Conservation (phyloP, 441 rosid genomes). For the Jatropha podagrica region DNA sequence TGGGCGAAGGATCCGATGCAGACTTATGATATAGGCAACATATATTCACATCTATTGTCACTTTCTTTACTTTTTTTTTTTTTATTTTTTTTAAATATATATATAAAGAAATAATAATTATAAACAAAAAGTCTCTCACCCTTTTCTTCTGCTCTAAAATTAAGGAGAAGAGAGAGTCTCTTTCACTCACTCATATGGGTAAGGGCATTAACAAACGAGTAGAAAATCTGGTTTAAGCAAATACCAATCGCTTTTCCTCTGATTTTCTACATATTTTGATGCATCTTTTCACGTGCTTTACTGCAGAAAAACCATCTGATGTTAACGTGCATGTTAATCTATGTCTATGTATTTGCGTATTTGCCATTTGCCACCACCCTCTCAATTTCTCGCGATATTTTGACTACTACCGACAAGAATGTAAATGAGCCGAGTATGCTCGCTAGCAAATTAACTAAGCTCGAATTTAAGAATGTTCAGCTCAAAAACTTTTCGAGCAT, state of each 20-base stretch:
- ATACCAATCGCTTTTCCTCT: slow-evolving; percentile 24
- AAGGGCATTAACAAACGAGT: no score
- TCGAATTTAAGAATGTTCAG: no score
- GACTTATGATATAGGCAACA: slow-evolving; percentile 24
- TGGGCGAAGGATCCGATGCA: slow-evolving; percentile 87
- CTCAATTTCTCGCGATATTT: slow-evolving; percentile 13
- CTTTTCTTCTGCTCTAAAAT: slow-evolving; percentile 14
- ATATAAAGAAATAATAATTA: neutral
- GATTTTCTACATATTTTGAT: slow-evolving; percentile 38
- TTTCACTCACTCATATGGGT: neutral
- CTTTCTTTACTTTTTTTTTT: neutral
- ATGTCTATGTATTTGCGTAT: no score
- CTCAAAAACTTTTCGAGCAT: no score
- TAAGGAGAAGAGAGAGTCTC: slow-evolving; percentile 8
- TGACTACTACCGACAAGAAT: no score
- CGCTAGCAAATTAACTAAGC: no score
- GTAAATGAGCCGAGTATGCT: no score
- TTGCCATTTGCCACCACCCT: neutral
- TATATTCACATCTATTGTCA: slow-evolving; percentile 26
- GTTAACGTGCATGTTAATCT: slow-evolving; percentile 11
- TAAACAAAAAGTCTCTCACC: slow-evolving; percentile 16
- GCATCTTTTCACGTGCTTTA: slow-evolving; percentile 49
- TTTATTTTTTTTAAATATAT: neutral
- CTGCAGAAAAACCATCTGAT: slow-evolving; percentile 24
- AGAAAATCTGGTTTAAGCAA: neutral